Evolutionary conservation across 306 rosid species (phyloP).

Genomic region (Vicia sativa): DNA sequence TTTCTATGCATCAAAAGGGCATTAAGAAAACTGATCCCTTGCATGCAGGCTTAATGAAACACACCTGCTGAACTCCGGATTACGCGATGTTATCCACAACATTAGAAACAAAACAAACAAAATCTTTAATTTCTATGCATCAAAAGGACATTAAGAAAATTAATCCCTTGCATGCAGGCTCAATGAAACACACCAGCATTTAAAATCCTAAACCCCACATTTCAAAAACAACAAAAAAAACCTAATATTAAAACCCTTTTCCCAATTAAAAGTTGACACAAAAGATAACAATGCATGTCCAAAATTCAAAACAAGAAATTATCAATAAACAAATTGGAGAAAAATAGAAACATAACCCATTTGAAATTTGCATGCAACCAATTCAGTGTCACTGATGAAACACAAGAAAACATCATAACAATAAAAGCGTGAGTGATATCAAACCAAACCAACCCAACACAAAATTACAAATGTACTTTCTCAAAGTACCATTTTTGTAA

Average conservation of each 20-base stretch:
- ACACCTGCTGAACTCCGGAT: neutral
- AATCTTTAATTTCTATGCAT: neutral
- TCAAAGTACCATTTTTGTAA: conserved; percentile 12
- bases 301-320: conserved; percentile 15
- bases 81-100: no score
- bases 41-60: conserved; percentile 50
- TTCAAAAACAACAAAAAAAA: conserved; percentile 15
- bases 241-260: conserved; percentile 15
- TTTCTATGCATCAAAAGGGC: conserved; percentile 8
- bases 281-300: neutral
- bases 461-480: conserved; percentile 32
- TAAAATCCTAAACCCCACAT: conserved; percentile 46
- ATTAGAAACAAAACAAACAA: no score
- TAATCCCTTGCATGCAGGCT: conserved; percentile 54
- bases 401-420: conserved; percentile 14
- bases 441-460: neutral
- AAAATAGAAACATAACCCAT: conserved; percentile 26
- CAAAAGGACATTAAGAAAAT: conserved; percentile 12
- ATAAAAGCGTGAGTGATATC: conserved; percentile 25
- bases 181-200: conserved; percentile 15
- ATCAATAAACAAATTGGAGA: conserved; percentile 3
- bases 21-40: conserved; percentile 35
- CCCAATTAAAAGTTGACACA: neutral
- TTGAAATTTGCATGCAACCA: conserved; percentile 60
- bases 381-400: conserved; percentile 37